A percentile compares a stretch with the other conserved stretches of the same genome.
These are phyloP conservation scores for Zygoascus ofunaensis DNA, from an alignment of 805 yeast genomes.

Conservation along the genomic window DNA sequence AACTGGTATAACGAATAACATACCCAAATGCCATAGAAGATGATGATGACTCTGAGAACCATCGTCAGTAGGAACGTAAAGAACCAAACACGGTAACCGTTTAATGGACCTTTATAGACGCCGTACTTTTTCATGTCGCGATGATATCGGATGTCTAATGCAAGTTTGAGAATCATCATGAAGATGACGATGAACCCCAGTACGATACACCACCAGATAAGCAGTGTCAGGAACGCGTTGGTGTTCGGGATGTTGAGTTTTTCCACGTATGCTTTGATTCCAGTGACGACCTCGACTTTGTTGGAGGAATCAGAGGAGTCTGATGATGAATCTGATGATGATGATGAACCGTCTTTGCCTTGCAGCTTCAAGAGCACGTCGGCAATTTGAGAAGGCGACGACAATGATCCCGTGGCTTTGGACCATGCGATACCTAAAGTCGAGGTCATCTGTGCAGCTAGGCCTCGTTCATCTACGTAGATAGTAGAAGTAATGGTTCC, in stretches of 20 bases:
- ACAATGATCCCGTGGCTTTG: background rate
- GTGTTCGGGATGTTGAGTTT: conserved; percentile 25
- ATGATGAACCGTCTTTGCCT: conserved; percentile 1
- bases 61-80: conserved; percentile 10
- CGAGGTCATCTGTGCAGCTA: background rate
- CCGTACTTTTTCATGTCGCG: conserved; percentile 5
- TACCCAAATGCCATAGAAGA: conserved; percentile 29
- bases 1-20: conserved; percentile 26
- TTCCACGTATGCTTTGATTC: conserved; percentile 25
- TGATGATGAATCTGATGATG: conserved; percentile 4
- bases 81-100: conserved; percentile 2
- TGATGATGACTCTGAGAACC: conserved; percentile 22
- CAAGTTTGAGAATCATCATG: conserved; percentile 20
- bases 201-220: conserved; percentile 27
- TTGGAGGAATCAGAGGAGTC: background rate
- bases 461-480: background rate
- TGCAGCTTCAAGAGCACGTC: background rate
- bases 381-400: background rate
- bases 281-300: conserved; percentile 17
- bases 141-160: conserved; percentile 18
- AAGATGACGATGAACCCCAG: conserved; percentile 18
- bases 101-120: conserved; percentile 1
- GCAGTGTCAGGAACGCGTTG: conserved; percentile 26
- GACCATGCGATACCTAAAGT: background rate
- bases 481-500: conserved; percentile 4